Base-by-base conservation (phyloP, 805 yeast genomes). In the Limtongozyma cylindracea region DNA sequence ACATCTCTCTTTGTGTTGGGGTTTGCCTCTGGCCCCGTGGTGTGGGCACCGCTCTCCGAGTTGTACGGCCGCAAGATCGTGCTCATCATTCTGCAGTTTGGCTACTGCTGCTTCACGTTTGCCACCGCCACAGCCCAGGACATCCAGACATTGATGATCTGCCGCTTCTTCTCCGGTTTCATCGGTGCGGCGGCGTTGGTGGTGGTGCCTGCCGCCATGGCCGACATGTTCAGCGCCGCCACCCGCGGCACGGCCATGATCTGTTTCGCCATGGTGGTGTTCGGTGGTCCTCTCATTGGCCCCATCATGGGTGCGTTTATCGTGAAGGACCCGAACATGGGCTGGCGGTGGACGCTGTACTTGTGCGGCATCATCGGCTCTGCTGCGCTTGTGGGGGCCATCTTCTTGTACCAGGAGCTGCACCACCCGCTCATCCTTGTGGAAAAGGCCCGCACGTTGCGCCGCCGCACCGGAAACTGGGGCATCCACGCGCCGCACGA, bases 151-250 rank as follows among this genome's bases (percentile, higher is more conserved):
- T 50, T 78, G 26, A 39, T 78, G 49, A 53, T 78, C 19, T 62
- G 76, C 43, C 58, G 93, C 30, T 77, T 74, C 37, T 68, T 78
- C 39, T 67, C 70, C 13, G 91, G 92, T 24, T 57, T 67, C 34
- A 44, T 70, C 25, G 93, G 91, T 30, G 77, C 91, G 11, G 78
- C 88, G 19, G 78, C 91, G 1, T 43, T 80, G 35, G 84, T 74
- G 13, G 77, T 76, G 19, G 80, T 68, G 7, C 91, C 92, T 13
- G 93, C 92, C 21, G 59, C 71, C 0, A 69, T 77, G 50, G 73
- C 91, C 6, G 94, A 80, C 42, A 55, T 77, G 55, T 77, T 65
- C 38, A 61, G 59, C 30, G 63, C 65, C 26, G 40, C 40, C 17
- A 38, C 53, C 12, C 61, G 94, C 45, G 94, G 94, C 32, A 58